Base-by-base conservation (phyloP, 768 basidiomycete species). In the Asterophora lycoperdoides region DNA sequence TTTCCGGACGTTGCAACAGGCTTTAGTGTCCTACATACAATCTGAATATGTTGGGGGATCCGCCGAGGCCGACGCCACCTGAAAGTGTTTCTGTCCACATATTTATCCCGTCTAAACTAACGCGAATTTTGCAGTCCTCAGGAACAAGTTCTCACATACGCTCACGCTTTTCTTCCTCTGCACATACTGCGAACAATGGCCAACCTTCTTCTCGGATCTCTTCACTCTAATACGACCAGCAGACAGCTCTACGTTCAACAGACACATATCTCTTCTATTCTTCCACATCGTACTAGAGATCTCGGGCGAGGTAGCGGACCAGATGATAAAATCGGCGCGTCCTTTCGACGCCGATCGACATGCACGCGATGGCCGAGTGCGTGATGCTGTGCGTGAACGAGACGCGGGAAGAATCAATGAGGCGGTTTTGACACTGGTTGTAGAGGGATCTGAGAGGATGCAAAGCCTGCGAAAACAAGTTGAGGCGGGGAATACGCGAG, bases 271-370 rank as follows among this genome's bases (percentile, higher is more conserved):
- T 17, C 76, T 93, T 23, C 78, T 99, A 49, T 83, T 96, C 64
- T 89, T 98, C 64, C 93, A 89, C 60, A 76, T 97, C 57, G 76
- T 99, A 37, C 82, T 89, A 51, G 96, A 99, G 65, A 94, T 98
- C 46, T 94, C 93, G 0, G 89, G 89, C 10, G 96, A 99, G 67
- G 89, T 98, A n/a, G 92, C 92, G 42, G 96, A 99, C 70, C 88
- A 91, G 60, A 81, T 92, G 53, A 82, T 98, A 59, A 93, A 95
- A 68, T 78, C 89, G 42, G 94, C 93, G 11, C 76, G 94, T 43
- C 65, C 80, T 36, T 93, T 79, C 63, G 83, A 74, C 46, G 69
- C 75, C 7, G 79, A 74, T 41, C 79, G 96, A 41, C 84, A 92
- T 61, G 72, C 77, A 38, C 81, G 93, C 47, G 96, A 99, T 69